These are phyloP conservation scores for Geotrichum fermentans DNA, from an alignment of 1,139 yeast genomes.

Conservation along the genomic window DNA sequence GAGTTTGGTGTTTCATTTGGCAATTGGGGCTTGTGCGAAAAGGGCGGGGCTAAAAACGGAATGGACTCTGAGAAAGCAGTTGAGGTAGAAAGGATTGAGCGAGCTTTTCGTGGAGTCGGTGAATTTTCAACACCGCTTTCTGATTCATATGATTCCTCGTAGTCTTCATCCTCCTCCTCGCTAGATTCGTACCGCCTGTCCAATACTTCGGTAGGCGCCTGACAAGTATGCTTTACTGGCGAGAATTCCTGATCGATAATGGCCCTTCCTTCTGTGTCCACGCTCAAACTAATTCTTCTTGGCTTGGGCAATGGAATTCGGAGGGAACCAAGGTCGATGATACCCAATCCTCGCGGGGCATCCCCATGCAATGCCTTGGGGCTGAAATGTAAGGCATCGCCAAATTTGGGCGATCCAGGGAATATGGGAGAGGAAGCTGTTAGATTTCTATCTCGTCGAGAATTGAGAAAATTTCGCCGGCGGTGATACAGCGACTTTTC, in stretches of 20 bases:
- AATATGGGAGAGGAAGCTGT: constrained; percentile 13
- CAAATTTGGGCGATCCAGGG: constrained; percentile 8
- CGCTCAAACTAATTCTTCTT: neutral
- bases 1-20: neutral
- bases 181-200: constrained; percentile 11
- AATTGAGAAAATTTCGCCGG: constrained; percentile 9
- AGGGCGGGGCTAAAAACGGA: neutral
- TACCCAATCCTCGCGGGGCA: neutral
- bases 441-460: constrained; percentile 1
- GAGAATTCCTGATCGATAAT: neutral
- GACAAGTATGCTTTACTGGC: neutral
- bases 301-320: neutral
- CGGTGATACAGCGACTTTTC: constrained; percentile 5
- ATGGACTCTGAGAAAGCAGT: neutral
- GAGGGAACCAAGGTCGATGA: neutral
- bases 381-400: constrained; percentile 5
- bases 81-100: neutral
- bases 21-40: neutral
- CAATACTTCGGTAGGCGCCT: neutral
- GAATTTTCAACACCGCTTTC: neutral
- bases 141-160: neutral
- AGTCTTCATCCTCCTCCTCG: constrained; percentile 15
- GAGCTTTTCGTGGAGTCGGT: neutral
- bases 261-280: constrained; percentile 1
- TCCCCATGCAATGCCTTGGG: neutral